A percentile compares a stretch with the other conserved stretches of the same genome.
Conservation (phyloP, 805 yeast species). For the Zygosaccharomyces bisporus region DNA sequence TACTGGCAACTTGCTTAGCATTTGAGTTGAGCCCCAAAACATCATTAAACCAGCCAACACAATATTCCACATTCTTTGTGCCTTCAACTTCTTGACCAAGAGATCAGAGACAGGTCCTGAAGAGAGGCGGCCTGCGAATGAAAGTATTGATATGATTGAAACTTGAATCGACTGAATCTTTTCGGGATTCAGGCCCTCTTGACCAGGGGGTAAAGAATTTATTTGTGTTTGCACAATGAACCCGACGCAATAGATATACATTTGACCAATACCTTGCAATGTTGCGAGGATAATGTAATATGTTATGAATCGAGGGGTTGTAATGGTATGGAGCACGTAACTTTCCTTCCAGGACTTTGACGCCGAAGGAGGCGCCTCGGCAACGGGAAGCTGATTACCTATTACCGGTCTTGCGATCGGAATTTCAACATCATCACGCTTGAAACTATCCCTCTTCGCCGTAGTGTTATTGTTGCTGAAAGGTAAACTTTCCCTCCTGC, state of each 20-base stretch:
- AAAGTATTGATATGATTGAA: conserved; percentile 58
- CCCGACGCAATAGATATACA: conserved; percentile 70
- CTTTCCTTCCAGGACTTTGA: conserved; percentile 13
- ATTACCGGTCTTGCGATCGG: background rate
- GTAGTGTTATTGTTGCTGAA: conserved; percentile 1
- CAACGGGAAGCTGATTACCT: background rate
- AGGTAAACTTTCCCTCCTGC: conserved; percentile 11
- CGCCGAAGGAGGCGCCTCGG: background rate
- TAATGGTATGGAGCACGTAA: conserved; percentile 24
- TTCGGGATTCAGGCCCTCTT: conserved; percentile 33
- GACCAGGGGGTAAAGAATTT: conserved; percentile 26
- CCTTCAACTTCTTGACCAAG: conserved; percentile 46
- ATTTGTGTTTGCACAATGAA: conserved; percentile 56
- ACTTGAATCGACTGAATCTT: conserved; percentile 68
- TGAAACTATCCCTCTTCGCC: conserved; percentile 9
- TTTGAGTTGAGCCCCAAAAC: conserved; percentile 35
- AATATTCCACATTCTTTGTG: conserved; percentile 67
- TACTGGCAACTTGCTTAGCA: conserved; percentile 8
- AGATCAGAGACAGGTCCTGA: conserved; percentile 67
- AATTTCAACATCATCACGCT: conserved; percentile 9
- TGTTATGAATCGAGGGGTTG: conserved; percentile 41
- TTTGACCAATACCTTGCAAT: conserved; percentile 63
- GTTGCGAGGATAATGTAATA: conserved; percentile 55
- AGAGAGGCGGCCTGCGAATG: conserved; percentile 59
- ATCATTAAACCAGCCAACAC: conserved; percentile 40